phyloP scores from a whole-genome alignment of 2,329 filamentous ascomycete genomes.

The Curvularia sp. region DNA sequence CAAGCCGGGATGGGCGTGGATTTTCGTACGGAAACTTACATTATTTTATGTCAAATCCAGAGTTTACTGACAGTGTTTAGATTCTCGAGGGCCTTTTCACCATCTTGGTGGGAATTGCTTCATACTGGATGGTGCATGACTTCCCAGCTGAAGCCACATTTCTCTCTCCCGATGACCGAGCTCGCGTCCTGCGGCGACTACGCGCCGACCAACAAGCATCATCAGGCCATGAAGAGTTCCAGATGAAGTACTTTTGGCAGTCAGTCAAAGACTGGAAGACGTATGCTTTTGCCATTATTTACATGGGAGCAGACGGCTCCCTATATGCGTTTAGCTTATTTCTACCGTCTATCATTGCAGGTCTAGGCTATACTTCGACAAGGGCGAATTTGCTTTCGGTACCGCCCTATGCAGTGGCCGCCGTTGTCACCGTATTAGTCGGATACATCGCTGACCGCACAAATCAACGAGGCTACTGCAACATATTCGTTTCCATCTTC shows the following conservation, averaged over 20 bases:
- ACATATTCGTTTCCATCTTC: constrained; percentile 72
- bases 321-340: constrained; percentile 81
- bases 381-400: constrained; percentile 75
- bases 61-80: constrained; percentile 17
- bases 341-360: constrained; percentile 77
- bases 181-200: constrained; percentile 74
- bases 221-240: constrained; percentile 78
- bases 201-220: constrained; percentile 74
- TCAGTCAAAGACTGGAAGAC: constrained; percentile 85
- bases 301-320: constrained; percentile 75
- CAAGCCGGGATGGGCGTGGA: constrained; percentile 54
- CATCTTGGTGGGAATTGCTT: constrained; percentile 67
- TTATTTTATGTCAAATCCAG: too few relatives aligned
- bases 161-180: constrained; percentile 71
- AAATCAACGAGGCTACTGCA: constrained; percentile 76
- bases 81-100: constrained; percentile 74
- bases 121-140: constrained; percentile 80
- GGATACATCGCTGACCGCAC: constrained; percentile 81
- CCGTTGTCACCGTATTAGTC: constrained; percentile 70
- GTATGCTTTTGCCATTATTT: constrained; percentile 75
- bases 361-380: constrained; percentile 63
- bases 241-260: constrained; percentile 73
- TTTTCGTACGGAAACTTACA: constrained; percentile 48
- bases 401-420: constrained; percentile 76
- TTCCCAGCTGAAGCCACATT: constrained; percentile 78